Evolutionary conservation across 1,284 basidiomycete species (phyloP), one percentile per base, ranked within the genome.

Genomic region (Thelephora terrestris): DNA sequence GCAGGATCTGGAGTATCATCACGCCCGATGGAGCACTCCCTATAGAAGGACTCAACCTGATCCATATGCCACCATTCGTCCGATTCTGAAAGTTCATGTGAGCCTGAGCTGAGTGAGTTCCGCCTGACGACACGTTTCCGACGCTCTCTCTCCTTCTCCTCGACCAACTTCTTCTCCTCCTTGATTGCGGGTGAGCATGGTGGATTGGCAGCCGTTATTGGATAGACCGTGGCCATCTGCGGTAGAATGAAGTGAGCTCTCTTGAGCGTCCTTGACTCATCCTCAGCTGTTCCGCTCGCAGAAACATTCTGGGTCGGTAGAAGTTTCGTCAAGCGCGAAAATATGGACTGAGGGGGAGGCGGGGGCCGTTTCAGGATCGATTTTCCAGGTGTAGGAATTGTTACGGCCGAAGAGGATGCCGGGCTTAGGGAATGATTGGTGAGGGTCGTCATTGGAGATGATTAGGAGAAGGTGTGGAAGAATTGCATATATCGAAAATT

Each of bases 201-300:
- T 17, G 90, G 88, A 47, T 84, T 85, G 16, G 79, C 58, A 2
- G 85, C 78, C 34, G 83, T 85, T 61, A 94, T 93, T 1, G 88
- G 89, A 61, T 93, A 95, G 23, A 91, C 80, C 21, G 83, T 89
- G 29, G 79, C 79, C 58, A 92, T 77, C 57, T 84, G 77, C 0
- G 87, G 88, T 2, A 93, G 69, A 54, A 91, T 85, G 60, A 91
- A 93, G 56, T 92, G 87, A 0, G 88, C 89, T 47, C 87, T 71
- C 61, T 87, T 91, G 52, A 93, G 73, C 5, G 87, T 78, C 56
- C 69, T 74, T 27, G 50, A 50, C 46, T 68, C 57, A 58, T 71
- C 70, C 29, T 67, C 68, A n/a, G 61, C 49, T 7, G 60, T 54
- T 44, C 55, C 50, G 18, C 58, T 50, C 17, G 63, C 50, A 38